A percentile compares a stretch with the other conserved stretches of the same genome.
Conservation (phyloP, 805 yeast species). For the Millerozyma acaciae region DNA sequence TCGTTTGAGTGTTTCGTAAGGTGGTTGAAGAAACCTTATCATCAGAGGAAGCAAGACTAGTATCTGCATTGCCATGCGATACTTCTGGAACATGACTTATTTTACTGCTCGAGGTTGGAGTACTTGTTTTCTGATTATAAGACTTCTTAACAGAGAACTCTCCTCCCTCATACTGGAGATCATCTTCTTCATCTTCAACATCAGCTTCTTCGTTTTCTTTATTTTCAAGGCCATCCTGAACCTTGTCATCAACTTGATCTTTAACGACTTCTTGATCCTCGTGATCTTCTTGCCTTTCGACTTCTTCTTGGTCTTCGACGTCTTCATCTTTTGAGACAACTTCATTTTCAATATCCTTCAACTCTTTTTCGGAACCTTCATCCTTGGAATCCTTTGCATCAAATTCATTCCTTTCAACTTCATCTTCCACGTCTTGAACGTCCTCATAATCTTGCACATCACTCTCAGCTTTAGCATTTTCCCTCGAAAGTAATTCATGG, state of each 20-base stretch:
- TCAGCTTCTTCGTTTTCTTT: conserved; percentile 1
- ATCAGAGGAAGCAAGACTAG: no score
- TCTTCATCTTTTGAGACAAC: not conserved
- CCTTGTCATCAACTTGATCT: not conserved
- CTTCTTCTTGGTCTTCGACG: not conserved
- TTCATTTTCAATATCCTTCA: not conserved
- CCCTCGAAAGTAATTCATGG: not conserved
- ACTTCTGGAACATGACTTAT: no score
- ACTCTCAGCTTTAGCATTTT: not conserved
- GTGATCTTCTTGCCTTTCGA: not conserved
- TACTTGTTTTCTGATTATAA: no score
- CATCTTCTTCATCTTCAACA: conserved; percentile 1
- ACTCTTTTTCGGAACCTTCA: no score
- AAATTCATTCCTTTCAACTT: no score
- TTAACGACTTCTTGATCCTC: not conserved
- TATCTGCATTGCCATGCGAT: no score
- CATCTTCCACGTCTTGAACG: no score
- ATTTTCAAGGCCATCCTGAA: not conserved
- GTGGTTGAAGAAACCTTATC: no score
- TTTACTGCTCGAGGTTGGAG: no score
- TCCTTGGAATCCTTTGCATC: no score
- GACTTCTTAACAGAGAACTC: not conserved
- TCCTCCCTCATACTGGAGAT: not conserved
- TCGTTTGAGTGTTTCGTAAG: no score
- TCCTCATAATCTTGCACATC: not conserved